Base-by-base conservation (phyloP, 441 rosid species). In the Raphanus hybrid region DNA sequence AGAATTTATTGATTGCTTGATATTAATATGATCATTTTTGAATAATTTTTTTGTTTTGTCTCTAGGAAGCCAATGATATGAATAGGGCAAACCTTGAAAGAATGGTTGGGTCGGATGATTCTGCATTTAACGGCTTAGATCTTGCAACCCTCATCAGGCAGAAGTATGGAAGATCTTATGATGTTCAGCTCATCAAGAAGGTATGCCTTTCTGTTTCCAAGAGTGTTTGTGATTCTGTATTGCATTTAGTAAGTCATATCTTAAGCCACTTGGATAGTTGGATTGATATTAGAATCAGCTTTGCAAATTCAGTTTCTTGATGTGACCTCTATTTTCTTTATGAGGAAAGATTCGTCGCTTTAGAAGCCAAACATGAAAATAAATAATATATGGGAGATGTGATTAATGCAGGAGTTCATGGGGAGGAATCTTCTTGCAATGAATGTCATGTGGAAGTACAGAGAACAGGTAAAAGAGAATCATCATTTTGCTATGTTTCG, bases 361-460 rank as follows among this genome's bases (percentile, higher is more conserved):
- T 18, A 37, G 64, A 60, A 62, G 61, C 54, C 12, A 18, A 0
- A 2, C 7, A 48, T 48, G 4, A 74, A 58, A 8, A 23, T 58
- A 8, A 78, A 20, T 20, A 20, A 20, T 20, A 20, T 20, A 20
- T 20, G 23, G 23, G 23, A 23, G 26, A 23, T 23, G 66, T 79
- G 65, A 58, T 80, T 29, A 64, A 50, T 85, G 84, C 70, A 94
- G 98, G 98, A 94, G 81, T 94, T 94, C 91, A 85, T 94, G 98
- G 97, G 98, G 69, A 80, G 87, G 83, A 94, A 91, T 87, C 93
- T 94, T 75, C 95, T 94, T 58, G 98, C 98, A 11, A 57, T 94
- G 85, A 94, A 94, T 78, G 97, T 94, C 84, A 94, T 94, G 98
- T 94, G 98, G 98, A 94, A 88, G 86, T 94, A 91, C 86, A 87